phyloP scores from a whole-genome alignment of 164 flowering plant species.

The Annona squamosa region DNA sequence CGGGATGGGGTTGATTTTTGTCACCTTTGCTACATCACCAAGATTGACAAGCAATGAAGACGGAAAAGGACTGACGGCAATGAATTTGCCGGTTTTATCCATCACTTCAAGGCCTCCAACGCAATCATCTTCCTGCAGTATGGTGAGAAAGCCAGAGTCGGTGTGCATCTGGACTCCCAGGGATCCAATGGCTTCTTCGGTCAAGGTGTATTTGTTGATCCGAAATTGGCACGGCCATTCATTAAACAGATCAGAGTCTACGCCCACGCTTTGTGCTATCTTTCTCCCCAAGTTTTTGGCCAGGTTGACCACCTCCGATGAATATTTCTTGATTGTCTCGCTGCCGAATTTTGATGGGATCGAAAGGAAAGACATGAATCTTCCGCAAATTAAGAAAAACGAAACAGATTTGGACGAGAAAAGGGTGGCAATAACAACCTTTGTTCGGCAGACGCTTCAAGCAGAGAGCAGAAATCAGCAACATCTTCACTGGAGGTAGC shows the following conservation, averaged over 20 bases:
- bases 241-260: constrained; percentile 23
- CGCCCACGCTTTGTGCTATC: constrained; percentile 43
- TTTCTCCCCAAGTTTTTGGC: constrained; percentile 35
- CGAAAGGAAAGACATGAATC: not conserved
- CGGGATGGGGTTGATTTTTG: not conserved
- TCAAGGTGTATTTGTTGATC: constrained; percentile 78
- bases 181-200: constrained; percentile 41
- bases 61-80: constrained; percentile 48
- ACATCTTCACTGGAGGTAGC: constrained; percentile 32
- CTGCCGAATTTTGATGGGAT: constrained; percentile 18
- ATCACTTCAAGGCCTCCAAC: constrained; percentile 73
- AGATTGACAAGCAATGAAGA: constrained; percentile 60
- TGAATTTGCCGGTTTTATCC: constrained; percentile 36
- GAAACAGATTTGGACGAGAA: not conserved
- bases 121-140: constrained; percentile 68
- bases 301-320: constrained; percentile 37
- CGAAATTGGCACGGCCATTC: constrained; percentile 72
- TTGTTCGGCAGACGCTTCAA: constrained; percentile 44
- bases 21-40: constrained; percentile 63
- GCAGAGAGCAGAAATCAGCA: constrained; percentile 37
- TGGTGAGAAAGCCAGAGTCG: constrained; percentile 71
- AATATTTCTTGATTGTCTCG: constrained; percentile 40
- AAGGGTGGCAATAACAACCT: constrained; percentile 27
- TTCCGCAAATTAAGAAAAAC: too few species aligned
- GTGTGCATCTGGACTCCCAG: constrained; percentile 59